A percentile compares a stretch with the other conserved stretches of the same genome.
phyloP scores from a whole-genome alignment of 139 green algal genomes.

The Volvox reticuliferus region DNA sequence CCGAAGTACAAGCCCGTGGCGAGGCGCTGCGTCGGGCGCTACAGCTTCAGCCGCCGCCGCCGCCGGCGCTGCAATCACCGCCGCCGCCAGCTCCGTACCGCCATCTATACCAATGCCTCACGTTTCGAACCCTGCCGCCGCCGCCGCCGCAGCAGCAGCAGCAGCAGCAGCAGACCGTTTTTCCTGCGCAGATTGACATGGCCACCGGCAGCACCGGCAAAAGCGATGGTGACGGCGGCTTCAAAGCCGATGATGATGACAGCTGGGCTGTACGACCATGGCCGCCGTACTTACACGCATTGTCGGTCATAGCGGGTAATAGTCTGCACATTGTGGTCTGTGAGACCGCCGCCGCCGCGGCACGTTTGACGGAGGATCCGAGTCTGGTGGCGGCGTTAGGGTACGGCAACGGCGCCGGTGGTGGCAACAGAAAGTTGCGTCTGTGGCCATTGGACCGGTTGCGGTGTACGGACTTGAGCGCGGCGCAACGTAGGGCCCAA shows the following conservation, averaged over 20 bases:
- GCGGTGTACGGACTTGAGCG: background rate
- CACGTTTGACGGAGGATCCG: slow-evolving; percentile 17
- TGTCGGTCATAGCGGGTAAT: slow-evolving; percentile 49
- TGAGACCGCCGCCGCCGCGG: slow-evolving; percentile 2
- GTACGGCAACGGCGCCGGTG: background rate
- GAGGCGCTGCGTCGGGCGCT: slow-evolving; percentile 6
- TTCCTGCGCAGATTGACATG: background rate
- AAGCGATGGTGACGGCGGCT: background rate
- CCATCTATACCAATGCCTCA: slow-evolving; percentile 49
- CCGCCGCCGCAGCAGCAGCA: too few relatives aligned
- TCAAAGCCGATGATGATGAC: background rate
- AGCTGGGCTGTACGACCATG: slow-evolving; percentile 4
- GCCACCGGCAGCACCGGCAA: too few relatives aligned
- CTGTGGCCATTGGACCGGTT: slow-evolving; percentile 67
- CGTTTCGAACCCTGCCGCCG: background rate
- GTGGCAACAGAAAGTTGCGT: slow-evolving; percentile 24
- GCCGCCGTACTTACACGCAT: slow-evolving; percentile 35
- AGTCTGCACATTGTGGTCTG: slow-evolving; percentile 42
- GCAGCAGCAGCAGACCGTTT: background rate
- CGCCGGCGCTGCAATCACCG: background rate
- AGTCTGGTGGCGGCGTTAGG: background rate
- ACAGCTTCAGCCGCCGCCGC: background rate
- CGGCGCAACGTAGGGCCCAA: slow-evolving; percentile 49
- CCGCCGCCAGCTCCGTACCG: background rate
- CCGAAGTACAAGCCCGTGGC: background rate